A percentile compares a stretch with the other conserved stretches of the same genome.
Conservation (phyloP, 208 protist species). For the Trypanosoma grayi region DNA sequence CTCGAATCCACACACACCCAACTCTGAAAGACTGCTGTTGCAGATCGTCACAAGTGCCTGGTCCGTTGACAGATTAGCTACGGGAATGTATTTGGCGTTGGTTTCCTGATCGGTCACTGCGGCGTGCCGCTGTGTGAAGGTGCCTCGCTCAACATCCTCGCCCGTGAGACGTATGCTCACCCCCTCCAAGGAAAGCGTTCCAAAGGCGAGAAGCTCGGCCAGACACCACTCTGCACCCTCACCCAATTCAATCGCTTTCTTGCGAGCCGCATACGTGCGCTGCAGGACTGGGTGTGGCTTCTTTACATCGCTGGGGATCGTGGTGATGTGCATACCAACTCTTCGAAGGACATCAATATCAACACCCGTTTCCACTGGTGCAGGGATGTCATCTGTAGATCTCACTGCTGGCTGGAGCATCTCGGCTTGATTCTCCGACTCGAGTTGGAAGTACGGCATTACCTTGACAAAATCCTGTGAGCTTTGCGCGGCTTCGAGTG, state of each 20-base stretch:
- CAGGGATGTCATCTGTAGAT: slow-evolving; percentile 40
- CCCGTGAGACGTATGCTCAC: slow-evolving; percentile 92
- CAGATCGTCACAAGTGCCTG: slow-evolving; percentile 89
- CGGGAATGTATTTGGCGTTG: slow-evolving; percentile 84
- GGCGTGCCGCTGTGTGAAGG: slow-evolving; percentile 98
- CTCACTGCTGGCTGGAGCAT: slow-evolving; percentile 31
- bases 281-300: slow-evolving; percentile 88
- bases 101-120: slow-evolving; percentile 94
- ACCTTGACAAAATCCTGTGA: slow-evolving; percentile 85
- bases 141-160: slow-evolving; percentile 98
- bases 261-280: slow-evolving; percentile 84
- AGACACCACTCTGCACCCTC: slow-evolving; percentile 93
- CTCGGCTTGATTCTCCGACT: slow-evolving; percentile 67
- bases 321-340: slow-evolving; percentile 81
- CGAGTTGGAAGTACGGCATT: slow-evolving; percentile 61
- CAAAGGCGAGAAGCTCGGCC: slow-evolving; percentile 95
- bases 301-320: slow-evolving; percentile 82
- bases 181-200: slow-evolving; percentile 91
- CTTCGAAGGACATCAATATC: slow-evolving; percentile 50
- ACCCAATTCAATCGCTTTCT: slow-evolving; percentile 85
- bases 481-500: slow-evolving; percentile 75
- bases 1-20: slow-evolving; percentile 97
- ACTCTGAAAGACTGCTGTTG: slow-evolving; percentile 97
- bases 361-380: slow-evolving; percentile 70
- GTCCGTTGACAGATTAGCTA: slow-evolving; percentile 62